phyloP scores from a whole-genome alignment of 2,329 filamentous ascomycete genomes.

The Penicillium sp. region DNA sequence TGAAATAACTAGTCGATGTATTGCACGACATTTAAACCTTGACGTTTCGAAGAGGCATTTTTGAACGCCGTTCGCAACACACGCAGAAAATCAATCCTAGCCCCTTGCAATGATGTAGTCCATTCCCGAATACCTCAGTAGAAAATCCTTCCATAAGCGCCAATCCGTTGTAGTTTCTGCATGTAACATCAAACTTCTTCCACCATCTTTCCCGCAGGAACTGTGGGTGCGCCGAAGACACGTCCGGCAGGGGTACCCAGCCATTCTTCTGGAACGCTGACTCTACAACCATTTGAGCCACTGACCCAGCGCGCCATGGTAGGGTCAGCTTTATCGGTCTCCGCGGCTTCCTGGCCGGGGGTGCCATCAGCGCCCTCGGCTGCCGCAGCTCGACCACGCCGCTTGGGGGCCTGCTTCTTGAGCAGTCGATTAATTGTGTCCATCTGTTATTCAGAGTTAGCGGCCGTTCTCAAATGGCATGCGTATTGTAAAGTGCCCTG shows the following conservation, averaged over 20 bases:
- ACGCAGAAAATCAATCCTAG: conserved; percentile 6
- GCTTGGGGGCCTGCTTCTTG: conserved; percentile 63
- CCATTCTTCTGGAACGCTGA: conserved; percentile 49
- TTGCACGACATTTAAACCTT: neutral
- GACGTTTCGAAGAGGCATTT: neutral
- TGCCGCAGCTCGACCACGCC: conserved; percentile 47
- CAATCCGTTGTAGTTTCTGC: conserved; percentile 12
- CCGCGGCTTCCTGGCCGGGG: conserved; percentile 37
- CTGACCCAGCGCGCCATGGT: conserved; percentile 47
- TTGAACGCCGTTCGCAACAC: conserved; percentile 8
- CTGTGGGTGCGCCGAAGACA: conserved; percentile 32
- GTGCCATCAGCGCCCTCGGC: conserved; percentile 44
- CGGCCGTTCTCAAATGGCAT: neutral
- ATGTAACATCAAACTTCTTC: conserved; percentile 33
- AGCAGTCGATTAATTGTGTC: conserved; percentile 67
- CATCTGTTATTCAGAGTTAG: conserved; percentile 47
- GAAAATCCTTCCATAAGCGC: conserved; percentile 21
- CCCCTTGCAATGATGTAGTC: conserved; percentile 12
- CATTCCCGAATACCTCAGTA: conserved; percentile 11
- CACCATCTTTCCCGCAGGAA: conserved; percentile 31
- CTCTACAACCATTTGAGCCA: conserved; percentile 37
- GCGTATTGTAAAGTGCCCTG: neutral
- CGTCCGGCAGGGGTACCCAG: conserved; percentile 42
- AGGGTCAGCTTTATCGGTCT: conserved; percentile 40
- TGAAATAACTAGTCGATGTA: neutral